These are phyloP conservation scores for Taphrina communis DNA, from an alignment of 1,139 yeast genomes.

Conservation along the genomic window DNA sequence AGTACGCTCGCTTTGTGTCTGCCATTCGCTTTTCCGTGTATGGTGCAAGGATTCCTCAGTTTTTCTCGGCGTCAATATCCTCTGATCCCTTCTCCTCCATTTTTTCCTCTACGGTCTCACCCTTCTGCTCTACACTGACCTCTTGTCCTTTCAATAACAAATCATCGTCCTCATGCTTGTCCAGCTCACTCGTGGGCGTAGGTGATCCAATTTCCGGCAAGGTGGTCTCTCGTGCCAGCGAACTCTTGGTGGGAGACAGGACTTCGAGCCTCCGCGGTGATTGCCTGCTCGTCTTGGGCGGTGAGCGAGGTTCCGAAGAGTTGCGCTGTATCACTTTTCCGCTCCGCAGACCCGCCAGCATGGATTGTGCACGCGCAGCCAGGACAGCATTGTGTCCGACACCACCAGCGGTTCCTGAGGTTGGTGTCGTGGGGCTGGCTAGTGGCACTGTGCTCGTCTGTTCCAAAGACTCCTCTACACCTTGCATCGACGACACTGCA, in stretches of 20 bases:
- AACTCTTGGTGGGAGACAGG: background rate
- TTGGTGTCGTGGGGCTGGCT: constrained; percentile 24
- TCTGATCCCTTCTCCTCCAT: too few species aligned
- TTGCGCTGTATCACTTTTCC: constrained; percentile 37
- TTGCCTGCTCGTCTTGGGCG: constrained; percentile 8
- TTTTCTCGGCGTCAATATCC: too few species aligned
- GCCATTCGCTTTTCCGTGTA: too few species aligned
- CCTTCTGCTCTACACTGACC: background rate
- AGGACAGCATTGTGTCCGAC: constrained; percentile 32
- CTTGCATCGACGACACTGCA: background rate
- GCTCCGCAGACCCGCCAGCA: constrained; percentile 43
- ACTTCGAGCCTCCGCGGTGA: constrained; percentile 20
- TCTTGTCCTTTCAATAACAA: background rate
- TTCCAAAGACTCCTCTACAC: constrained; percentile 1
- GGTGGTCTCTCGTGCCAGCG: background rate
- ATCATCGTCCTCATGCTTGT: background rate
- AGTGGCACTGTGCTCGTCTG: background rate
- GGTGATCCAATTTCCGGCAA: background rate
- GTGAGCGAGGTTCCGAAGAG: constrained; percentile 17
- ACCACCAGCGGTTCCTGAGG: constrained; percentile 12
- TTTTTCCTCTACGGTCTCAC: too few species aligned
- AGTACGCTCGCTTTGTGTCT: too few species aligned
- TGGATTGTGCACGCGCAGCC: constrained; percentile 43
- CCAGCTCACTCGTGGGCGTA: background rate
- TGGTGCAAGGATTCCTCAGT: too few species aligned